Conservation (phyloP, 2,329 filamentous ascomycete species). For the Diaporthe eres region DNA sequence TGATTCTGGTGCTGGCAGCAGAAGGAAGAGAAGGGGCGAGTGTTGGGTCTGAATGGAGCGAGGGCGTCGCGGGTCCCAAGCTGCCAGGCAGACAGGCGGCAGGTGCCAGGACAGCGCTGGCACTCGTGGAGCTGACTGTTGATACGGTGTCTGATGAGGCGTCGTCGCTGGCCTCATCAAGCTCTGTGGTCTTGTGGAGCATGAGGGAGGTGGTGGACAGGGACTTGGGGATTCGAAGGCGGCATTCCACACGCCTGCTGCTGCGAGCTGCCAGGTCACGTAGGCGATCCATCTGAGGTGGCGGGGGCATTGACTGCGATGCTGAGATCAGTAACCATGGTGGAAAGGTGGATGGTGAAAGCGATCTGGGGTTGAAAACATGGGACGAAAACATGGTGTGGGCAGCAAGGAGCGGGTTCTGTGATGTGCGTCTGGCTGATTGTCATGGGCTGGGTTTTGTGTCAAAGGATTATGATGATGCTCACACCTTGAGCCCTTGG, state of each 20-base stretch:
- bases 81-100: background rate
- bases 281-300: conserved; percentile 23
- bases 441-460: background rate
- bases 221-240: conserved; percentile 6
- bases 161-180: background rate
- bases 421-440: background rate
- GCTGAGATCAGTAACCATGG: conserved; percentile 27
- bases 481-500: background rate
- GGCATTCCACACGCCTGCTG: background rate
- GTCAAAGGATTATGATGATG: background rate
- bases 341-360: background rate
- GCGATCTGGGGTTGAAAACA: background rate
- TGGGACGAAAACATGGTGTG: background rate
- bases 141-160: background rate
- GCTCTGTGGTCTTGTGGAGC: background rate
- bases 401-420: background rate
- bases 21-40: too few relatives aligned
- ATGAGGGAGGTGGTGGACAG: conserved; percentile 13
- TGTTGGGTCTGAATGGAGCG: background rate
- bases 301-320: background rate
- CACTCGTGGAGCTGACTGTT: conserved; percentile 1
- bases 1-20: background rate
- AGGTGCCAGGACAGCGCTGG: background rate
- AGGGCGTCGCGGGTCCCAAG: background rate
- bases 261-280: conserved; percentile 20